A percentile compares a stretch with the other conserved stretches of the same genome.
Conservation (phyloP, 768 basidiomycete genomes). For the Russula olivacea region DNA sequence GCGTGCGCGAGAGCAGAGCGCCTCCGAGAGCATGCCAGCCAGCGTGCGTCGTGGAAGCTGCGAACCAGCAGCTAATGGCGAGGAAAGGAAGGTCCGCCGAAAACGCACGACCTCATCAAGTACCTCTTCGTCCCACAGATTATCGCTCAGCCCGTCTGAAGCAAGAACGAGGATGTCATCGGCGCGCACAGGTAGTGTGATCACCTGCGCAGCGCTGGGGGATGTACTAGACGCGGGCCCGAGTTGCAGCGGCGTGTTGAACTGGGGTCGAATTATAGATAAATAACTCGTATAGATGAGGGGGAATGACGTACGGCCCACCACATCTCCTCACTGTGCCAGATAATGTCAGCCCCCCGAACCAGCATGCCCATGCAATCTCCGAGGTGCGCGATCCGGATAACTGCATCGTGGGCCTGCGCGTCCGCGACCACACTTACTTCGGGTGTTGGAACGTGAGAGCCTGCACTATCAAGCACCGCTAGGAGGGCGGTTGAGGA, state of each 20-base stretch:
- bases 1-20: conserved; percentile 72
- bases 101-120: conserved; percentile 72
- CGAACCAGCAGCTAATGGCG: background rate
- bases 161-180: conserved; percentile 79
- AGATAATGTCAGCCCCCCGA: conserved; percentile 69
- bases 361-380: conserved; percentile 88
- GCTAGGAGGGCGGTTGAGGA: conserved; percentile 67
- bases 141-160: conserved; percentile 77
- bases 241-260: conserved; percentile 62
- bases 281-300: background rate
- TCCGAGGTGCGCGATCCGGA: conserved; percentile 79
- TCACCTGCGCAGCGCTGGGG: conserved; percentile 62
- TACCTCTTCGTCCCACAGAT: conserved; percentile 84
- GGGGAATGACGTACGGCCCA: conserved; percentile 52
- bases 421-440: conserved; percentile 37
- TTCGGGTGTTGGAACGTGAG: conserved; percentile 31
- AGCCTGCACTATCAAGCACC: conserved; percentile 40
- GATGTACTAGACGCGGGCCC: conserved; percentile 56
- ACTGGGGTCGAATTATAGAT: conserved; percentile 30
- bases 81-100: conserved; percentile 34
- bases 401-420: conserved; percentile 43
- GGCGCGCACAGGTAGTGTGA: conserved; percentile 60
- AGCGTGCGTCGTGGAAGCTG: conserved; percentile 47
- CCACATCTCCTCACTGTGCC: conserved; percentile 92
- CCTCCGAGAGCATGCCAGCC: conserved; percentile 70